Percentiles rank a stretch among this genome's conserved stretches.
Evolutionary conservation across 345 rosid genomes (phyloP).

Genomic region (Garcia nutans): DNA sequence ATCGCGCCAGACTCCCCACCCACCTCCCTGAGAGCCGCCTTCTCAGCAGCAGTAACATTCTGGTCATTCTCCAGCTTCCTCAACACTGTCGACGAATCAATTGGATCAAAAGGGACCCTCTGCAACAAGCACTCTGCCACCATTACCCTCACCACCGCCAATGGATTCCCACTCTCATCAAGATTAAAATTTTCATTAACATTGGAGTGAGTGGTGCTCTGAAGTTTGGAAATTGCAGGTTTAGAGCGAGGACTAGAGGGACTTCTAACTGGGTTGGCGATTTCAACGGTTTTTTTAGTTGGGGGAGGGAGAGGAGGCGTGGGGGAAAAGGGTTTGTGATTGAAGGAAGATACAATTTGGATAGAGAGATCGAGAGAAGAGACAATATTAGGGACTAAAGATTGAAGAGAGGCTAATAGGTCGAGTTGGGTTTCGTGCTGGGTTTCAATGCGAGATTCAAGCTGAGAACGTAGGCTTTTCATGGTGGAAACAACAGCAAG

Average conservation of each 20-base stretch:
- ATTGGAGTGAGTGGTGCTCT: not conserved
- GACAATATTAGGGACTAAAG: slow-evolving; percentile 59
- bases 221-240: not conserved
- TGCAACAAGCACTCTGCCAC: slow-evolving; percentile 86
- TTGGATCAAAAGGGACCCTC: slow-evolving; percentile 69
- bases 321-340: slow-evolving; percentile 57
- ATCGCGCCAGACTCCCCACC: slow-evolving; percentile 86
- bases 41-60: slow-evolving; percentile 62
- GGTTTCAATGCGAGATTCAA: slow-evolving; percentile 67
- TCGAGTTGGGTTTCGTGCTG: slow-evolving; percentile 60
- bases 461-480: slow-evolving; percentile 58
- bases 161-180: slow-evolving; percentile 57
- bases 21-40: slow-evolving; percentile 69
- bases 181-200: not conserved
- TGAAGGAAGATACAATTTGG: slow-evolving; percentile 66
- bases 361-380: slow-evolving; percentile 80
- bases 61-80: slow-evolving; percentile 91
- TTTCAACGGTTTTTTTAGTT: slow-evolving; percentile 33
- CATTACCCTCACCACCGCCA: slow-evolving; percentile 70
- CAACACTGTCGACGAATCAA: slow-evolving; percentile 73
- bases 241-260: slow-evolving; percentile 14
- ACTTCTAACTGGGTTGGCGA: slow-evolving; percentile 17
- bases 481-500: slow-evolving; percentile 33
- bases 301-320: slow-evolving; percentile 69
- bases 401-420: slow-evolving; percentile 67